Evolutionary conservation across 1,284 basidiomycete species (phyloP).

Genomic region (Boletus smithii): DNA sequence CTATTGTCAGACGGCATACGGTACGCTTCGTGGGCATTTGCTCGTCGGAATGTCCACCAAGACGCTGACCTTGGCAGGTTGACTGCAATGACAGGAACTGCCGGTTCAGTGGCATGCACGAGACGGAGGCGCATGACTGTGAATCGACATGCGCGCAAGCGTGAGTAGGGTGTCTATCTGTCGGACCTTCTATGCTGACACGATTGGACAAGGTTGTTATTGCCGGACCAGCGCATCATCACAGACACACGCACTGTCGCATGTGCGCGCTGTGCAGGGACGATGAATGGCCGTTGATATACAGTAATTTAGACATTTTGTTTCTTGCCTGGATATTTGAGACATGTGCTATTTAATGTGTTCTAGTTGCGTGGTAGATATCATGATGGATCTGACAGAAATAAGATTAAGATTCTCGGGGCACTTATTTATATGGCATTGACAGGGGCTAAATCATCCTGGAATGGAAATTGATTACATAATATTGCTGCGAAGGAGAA

Average conservation of each 20-base stretch:
- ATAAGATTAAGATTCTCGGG: no score
- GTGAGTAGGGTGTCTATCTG: constrained; percentile 27
- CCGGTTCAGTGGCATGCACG: constrained; percentile 39
- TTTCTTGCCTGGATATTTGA: neutral
- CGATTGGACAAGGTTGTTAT: constrained; percentile 20
- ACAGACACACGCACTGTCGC: constrained; percentile 11
- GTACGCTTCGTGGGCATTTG: constrained; percentile 25
- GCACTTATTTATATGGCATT: no score
- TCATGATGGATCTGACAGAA: no score
- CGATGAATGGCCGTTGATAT: constrained; percentile 25
- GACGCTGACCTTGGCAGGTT: constrained; percentile 33
- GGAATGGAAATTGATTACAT: constrained; percentile 12
- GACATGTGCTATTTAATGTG: neutral
- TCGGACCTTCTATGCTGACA: constrained; percentile 13
- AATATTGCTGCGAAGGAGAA: constrained; percentile 9
- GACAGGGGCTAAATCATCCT: constrained; percentile 21
- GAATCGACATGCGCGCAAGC: constrained; percentile 34
- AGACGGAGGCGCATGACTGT: constrained; percentile 37
- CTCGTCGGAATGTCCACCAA: neutral
- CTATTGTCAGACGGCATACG: constrained; percentile 36
- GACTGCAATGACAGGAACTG: constrained; percentile 44
- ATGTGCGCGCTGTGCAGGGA: constrained; percentile 25
- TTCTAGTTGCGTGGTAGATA: no score
- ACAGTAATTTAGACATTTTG: neutral
- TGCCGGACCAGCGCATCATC: constrained; percentile 30